phyloP scores from a whole-genome alignment of 139 green algal species.

The Chlorella sp. region DNA sequence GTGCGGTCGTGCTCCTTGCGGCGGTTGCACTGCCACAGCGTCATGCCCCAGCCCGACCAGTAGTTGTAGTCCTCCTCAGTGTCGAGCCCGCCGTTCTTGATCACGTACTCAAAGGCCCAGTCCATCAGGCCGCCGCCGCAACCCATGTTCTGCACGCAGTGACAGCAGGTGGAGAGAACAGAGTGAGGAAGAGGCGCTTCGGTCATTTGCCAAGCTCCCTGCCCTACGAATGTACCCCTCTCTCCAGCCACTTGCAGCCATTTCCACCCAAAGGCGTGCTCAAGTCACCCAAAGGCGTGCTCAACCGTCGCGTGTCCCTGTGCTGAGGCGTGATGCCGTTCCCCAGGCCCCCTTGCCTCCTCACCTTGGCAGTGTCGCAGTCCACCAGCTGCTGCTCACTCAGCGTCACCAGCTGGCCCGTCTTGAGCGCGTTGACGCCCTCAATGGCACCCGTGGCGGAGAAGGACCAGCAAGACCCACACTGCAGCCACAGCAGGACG shows the following conservation, averaged over 20 bases:
- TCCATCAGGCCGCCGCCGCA: slow-evolving; percentile 74
- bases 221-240: too few species aligned
- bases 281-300: neutral
- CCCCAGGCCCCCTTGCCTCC: neutral
- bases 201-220: too few species aligned
- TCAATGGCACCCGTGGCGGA: slow-evolving; percentile 76
- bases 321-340: neutral
- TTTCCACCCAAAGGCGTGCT: too few species aligned
- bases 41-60: slow-evolving; percentile 24
- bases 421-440: slow-evolving; percentile 78
- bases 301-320: neutral
- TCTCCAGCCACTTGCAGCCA: too few species aligned
- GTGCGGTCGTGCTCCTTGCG: slow-evolving; percentile 44
- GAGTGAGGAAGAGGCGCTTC: too few species aligned
- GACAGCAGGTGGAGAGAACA: too few species aligned
- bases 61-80: slow-evolving; percentile 85
- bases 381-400: slow-evolving; percentile 94
- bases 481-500: slow-evolving; percentile 18
- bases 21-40: slow-evolving; percentile 18
- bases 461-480: slow-evolving; percentile 87
- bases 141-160: slow-evolving; percentile 26
- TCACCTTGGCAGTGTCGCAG: slow-evolving; percentile 61
- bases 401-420: slow-evolving; percentile 69
- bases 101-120: slow-evolving; percentile 75
- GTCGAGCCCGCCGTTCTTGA: slow-evolving; percentile 75